These are phyloP conservation scores for Phytopythium helicoides DNA, from an alignment of 352 stramenopile species.

Conservation along the genomic window DNA sequence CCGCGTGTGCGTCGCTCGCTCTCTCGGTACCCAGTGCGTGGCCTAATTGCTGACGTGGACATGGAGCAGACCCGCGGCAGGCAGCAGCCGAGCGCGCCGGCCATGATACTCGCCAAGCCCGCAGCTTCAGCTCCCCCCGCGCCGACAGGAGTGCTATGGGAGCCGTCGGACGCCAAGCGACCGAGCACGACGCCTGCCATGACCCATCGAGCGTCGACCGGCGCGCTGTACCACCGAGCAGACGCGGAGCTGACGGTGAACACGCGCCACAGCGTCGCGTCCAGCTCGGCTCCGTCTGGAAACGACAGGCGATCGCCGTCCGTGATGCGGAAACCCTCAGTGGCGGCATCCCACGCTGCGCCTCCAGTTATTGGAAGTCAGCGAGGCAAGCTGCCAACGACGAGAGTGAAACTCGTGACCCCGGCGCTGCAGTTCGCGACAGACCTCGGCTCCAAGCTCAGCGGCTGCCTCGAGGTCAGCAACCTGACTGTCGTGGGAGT, in stretches of 20 bases:
- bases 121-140: slow-evolving; percentile 26
- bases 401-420: slow-evolving; percentile 57
- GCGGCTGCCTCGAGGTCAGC: slow-evolving; percentile 56
- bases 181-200: neutral
- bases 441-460: slow-evolving; percentile 51
- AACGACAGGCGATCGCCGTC: slow-evolving; percentile 7
- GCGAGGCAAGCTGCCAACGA: slow-evolving; percentile 19
- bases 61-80: too few species aligned
- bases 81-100: neutral
- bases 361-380: too few species aligned
- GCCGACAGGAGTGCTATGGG: slow-evolving; percentile 7
- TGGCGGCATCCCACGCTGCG: slow-evolving; percentile 2
- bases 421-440: slow-evolving; percentile 59
- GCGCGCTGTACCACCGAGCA: neutral
- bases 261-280: slow-evolving; percentile 8
- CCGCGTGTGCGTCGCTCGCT: neutral
- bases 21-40: too few species aligned
- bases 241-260: slow-evolving; percentile 18
- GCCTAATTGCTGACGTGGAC: too few species aligned
- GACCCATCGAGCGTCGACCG: slow-evolving; percentile 3
- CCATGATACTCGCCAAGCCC: slow-evolving; percentile 38
- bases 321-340: neutral
- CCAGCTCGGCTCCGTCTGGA: slow-evolving; percentile 3
- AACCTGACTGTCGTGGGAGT: slow-evolving; percentile 71
- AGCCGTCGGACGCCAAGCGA: neutral